Evolutionary conservation across 2,329 filamentous ascomycete genomes (phyloP).

Genomic region (Coniochaeta hoffmannii): DNA sequence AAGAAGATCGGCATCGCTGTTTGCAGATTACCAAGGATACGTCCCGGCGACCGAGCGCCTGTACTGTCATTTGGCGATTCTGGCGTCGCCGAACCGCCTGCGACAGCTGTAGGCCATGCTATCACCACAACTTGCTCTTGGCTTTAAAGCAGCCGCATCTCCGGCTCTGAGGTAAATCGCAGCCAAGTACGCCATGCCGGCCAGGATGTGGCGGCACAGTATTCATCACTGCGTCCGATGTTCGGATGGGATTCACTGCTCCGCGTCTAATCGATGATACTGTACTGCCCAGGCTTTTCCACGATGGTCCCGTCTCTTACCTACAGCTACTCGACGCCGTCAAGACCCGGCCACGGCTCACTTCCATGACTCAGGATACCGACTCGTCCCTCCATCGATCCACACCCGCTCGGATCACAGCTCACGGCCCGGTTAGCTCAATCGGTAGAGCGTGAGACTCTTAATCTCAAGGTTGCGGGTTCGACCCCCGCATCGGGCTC

Average conservation of each 20-base stretch:
- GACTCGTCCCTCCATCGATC: background rate
- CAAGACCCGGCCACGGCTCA: conserved; percentile 85
- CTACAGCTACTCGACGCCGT: conserved; percentile 67
- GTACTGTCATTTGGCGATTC: conserved; percentile 81
- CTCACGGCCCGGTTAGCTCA: conserved; percentile 50
- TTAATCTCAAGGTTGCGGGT: conserved; percentile 25
- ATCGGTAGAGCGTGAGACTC: conserved; percentile 70
- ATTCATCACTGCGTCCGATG: no score
- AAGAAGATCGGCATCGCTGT: conserved; percentile 80
- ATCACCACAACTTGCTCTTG: background rate
- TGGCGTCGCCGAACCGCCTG: conserved; percentile 61
- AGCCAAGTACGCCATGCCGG: conserved; percentile 82
- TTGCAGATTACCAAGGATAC: conserved; percentile 66
- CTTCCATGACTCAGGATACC: conserved; percentile 55
- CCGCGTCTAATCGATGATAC: no score
- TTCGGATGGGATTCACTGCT: no score
- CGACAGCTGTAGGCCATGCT: conserved; percentile 63
- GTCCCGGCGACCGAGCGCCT: conserved; percentile 69
- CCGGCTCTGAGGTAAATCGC: conserved; percentile 37
- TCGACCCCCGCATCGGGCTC: conserved; percentile 35
- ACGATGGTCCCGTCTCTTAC: background rate
- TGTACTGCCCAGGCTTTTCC: no score
- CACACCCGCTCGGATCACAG: background rate
- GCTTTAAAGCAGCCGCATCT: background rate
- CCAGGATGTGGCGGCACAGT: conserved; percentile 87